Conservation (phyloP, 1,284 basidiomycete species). For the Cystobasidiaceae sp. region DNA sequence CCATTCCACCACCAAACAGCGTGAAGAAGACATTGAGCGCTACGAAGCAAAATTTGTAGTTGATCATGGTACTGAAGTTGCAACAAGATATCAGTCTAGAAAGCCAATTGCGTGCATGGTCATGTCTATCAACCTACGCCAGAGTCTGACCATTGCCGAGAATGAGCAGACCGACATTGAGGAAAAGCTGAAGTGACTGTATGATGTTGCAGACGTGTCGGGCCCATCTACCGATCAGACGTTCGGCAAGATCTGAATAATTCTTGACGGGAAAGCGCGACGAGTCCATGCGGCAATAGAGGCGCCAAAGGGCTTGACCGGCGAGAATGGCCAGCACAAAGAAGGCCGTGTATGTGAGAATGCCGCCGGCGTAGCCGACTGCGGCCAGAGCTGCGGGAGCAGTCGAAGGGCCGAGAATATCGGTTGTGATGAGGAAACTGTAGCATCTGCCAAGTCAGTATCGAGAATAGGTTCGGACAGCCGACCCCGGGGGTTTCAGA, state of each 20-base stretch:
- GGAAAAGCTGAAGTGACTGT: constrained; percentile 56
- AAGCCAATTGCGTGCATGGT: not conserved
- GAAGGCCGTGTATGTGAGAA: constrained; percentile 44
- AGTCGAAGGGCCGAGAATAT: constrained; percentile 61
- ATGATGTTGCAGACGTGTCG: constrained; percentile 51
- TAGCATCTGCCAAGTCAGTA: too few species aligned
- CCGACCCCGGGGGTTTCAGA: too few species aligned
- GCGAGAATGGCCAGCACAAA: constrained; percentile 51
- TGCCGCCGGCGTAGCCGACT: constrained; percentile 58
- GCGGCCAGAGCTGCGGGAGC: constrained; percentile 58
- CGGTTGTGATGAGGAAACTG: constrained; percentile 43
- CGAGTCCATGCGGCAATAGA: constrained; percentile 59
- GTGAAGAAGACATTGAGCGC: constrained; percentile 57
- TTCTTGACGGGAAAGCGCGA: constrained; percentile 55
- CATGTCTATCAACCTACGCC: not conserved
- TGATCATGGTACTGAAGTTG: not conserved
- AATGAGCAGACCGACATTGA: constrained; percentile 52
- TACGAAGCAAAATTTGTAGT: constrained; percentile 54
- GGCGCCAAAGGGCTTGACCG: constrained; percentile 57
- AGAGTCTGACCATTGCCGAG: constrained; percentile 1
- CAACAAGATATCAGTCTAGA: too few species aligned
- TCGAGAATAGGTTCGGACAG: too few species aligned
- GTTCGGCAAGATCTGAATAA: constrained; percentile 58
- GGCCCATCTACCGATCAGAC: constrained; percentile 55
- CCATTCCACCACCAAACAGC: constrained; percentile 52